These are phyloP conservation scores for Aspergillus panamensis DNA, from an alignment of 495 filamentous ascomycete species.

Conservation along the genomic window DNA sequence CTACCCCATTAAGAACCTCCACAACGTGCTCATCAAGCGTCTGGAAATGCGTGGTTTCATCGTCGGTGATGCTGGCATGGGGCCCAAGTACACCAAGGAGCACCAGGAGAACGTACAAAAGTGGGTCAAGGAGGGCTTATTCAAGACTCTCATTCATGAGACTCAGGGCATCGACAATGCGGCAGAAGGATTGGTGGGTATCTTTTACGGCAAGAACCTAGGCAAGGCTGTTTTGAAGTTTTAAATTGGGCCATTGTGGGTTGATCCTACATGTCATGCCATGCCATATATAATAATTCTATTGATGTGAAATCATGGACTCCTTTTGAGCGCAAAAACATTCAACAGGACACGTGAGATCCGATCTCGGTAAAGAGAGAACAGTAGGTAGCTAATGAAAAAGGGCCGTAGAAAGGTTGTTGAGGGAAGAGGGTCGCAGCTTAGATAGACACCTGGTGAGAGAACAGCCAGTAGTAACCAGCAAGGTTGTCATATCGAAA, in stretches of 20 bases:
- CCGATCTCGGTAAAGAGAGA: slow-evolving; percentile 8
- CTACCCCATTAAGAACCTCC: slow-evolving; percentile 69
- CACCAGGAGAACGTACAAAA: slow-evolving; percentile 77
- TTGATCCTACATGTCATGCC: not conserved
- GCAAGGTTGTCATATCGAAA: too few relatives aligned
- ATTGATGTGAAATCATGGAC: not conserved
- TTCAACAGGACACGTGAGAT: slow-evolving; percentile 4
- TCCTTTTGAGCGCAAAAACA: slow-evolving; percentile 13
- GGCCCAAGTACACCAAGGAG: slow-evolving; percentile 65
- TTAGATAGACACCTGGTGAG: not conserved
- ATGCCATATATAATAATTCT: too few relatives aligned
- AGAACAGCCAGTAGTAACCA: not conserved
- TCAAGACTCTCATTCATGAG: slow-evolving; percentile 68
- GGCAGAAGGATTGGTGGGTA: slow-evolving; percentile 75
- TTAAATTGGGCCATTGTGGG: slow-evolving; percentile 20
- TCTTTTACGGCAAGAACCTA: slow-evolving; percentile 85
- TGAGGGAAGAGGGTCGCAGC: not conserved
- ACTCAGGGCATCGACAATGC: slow-evolving; percentile 83
- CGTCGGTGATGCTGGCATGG: slow-evolving; percentile 62
- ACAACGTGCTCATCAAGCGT: slow-evolving; percentile 51
- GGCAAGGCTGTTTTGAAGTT: slow-evolving; percentile 87
- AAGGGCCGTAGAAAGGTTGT: not conserved
- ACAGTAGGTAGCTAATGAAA: not conserved
- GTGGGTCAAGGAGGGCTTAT: slow-evolving; percentile 80
- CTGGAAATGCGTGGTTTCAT: slow-evolving; percentile 76